Evolutionary conservation across 1,284 basidiomycete genomes (phyloP), one percentile per base, ranked within the genome.

Genomic region (Puccinia novopanici): DNA sequence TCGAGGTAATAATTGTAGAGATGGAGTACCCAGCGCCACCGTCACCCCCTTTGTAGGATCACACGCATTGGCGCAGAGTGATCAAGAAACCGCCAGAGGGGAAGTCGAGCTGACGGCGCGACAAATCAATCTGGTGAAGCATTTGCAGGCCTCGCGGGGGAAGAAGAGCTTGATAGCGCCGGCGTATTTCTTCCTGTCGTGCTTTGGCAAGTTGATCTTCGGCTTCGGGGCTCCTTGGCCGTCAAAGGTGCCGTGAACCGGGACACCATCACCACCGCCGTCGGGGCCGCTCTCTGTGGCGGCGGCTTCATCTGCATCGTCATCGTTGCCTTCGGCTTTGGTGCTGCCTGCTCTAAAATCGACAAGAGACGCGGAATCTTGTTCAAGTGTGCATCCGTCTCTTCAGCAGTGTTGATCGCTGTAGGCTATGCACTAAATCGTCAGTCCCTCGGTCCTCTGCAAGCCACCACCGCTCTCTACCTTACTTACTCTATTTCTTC

Each of bases 201-300:
- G 74, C 48, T 65, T 75, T 37, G 74, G 74, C 1, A 75, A 75
- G 30, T 24, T 75, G 5, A 50, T 75, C 57, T 75, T 75, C n/a
- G 74, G 74, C 9, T 65, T 75, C 24, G 74, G 74, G 10, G 37
- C 9, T 61, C 74, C 6, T 24, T 75, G 19, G 30, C 74, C 17
- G 74, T 75, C 9, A 75, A 75, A 48, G 74, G 74, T n/a, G 45
- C n/a, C 0, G 24, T 40, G 17, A 24, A 2, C 30, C 2, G 27
- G 6, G 37, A 75, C 30, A 24, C 13, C 12, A 10, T 24, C 13
- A 63, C 74, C 22, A n/a, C 30, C 15, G 55, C 30, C n/a, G 19
- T 75, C 13, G 74, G 74, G 22, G 37, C 40, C 1, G 37, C n/a
- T 4, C 59, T 61, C 9, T 61, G 55, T 22, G 30, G n/a, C 8